Percentiles rank a stretch among this genome's conserved stretches.
Evolutionary conservation across 108 stramenopile genomes (phyloP).

Genomic region (Tribonema minus): DNA sequence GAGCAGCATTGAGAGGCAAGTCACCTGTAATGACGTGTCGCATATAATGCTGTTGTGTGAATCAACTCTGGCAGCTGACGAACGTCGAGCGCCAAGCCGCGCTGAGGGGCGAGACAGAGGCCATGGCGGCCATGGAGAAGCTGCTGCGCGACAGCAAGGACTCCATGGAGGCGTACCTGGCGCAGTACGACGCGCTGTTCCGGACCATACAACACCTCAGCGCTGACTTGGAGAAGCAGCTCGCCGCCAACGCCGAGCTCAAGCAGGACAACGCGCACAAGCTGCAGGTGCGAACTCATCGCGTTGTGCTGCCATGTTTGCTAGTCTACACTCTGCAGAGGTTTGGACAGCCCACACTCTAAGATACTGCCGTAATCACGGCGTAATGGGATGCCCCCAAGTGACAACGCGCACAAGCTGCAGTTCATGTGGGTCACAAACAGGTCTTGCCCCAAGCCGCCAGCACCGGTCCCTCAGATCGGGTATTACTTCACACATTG

Average conservation of each 20-base stretch:
- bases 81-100: not conserved
- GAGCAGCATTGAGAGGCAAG: too few species aligned
- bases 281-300: not conserved
- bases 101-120: slow-evolving; percentile 4
- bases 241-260: slow-evolving; percentile 6
- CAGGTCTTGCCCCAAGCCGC: too few species aligned
- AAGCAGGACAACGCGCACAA: not conserved
- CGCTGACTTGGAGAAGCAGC: slow-evolving; percentile 44
- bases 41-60: too few species aligned
- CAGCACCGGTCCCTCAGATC: too few species aligned
- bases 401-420: not conserved
- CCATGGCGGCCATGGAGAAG: slow-evolving; percentile 26
- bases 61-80: too few species aligned
- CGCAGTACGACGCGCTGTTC: slow-evolving; percentile 57
- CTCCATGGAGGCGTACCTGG: slow-evolving; percentile 49
- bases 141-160: slow-evolving; percentile 39
- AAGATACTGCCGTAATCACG: too few species aligned
- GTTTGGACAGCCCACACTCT: not conserved
- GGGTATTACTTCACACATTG: too few species aligned
- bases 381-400: too few species aligned
- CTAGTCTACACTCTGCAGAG: too few species aligned
- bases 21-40: too few species aligned
- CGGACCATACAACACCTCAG: slow-evolving; percentile 29
- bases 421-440: not conserved
- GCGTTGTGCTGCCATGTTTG: not conserved